Conservation (phyloP, 352 stramenopile genomes). For the Globisporangium orthogonon region DNA sequence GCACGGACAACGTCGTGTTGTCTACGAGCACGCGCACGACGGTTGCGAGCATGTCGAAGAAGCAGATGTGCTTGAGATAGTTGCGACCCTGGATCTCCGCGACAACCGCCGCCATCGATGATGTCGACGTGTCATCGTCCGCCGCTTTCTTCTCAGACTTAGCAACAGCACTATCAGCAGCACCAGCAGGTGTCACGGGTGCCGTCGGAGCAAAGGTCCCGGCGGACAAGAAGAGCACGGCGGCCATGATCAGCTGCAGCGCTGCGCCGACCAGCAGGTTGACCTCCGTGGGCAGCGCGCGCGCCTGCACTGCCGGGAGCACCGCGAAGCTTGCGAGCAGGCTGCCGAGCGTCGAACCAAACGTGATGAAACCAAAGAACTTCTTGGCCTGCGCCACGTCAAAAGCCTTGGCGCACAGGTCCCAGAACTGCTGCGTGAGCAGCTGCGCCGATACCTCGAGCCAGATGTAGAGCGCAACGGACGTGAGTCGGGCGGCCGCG, state of each 20-base stretch:
- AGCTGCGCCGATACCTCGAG: slow-evolving; percentile 69
- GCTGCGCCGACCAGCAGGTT: slow-evolving; percentile 54
- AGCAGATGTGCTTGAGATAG: slow-evolving; percentile 84
- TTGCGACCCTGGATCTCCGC: slow-evolving; percentile 61
- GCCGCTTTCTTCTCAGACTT: slow-evolving; percentile 7
- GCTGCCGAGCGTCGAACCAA: slow-evolving; percentile 75
- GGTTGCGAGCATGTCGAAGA: slow-evolving; percentile 81
- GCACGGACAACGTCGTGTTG: slow-evolving; percentile 72
- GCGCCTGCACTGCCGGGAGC: slow-evolving; percentile 43
- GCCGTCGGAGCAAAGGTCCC: slow-evolving; percentile 29
- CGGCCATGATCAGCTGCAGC: slow-evolving; percentile 55
- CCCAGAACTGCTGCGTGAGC: slow-evolving; percentile 84
- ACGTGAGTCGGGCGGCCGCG: slow-evolving; percentile 29
- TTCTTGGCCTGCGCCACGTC: slow-evolving; percentile 80
- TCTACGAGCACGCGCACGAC: slow-evolving; percentile 76
- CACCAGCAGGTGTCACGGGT: background rate
- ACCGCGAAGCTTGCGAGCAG: slow-evolving; percentile 70
- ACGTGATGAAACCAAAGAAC: slow-evolving; percentile 85
- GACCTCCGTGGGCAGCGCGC: slow-evolving; percentile 55
- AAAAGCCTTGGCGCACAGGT: slow-evolving; percentile 76
- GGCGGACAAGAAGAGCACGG: slow-evolving; percentile 44
- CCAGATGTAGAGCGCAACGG: slow-evolving; percentile 76
- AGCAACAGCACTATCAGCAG: background rate
- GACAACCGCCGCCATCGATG: slow-evolving; percentile 32
- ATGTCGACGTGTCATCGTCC: background rate